Conservation (phyloP, 352 stramenopile species). For the Pilasporangium apinafurcum region DNA sequence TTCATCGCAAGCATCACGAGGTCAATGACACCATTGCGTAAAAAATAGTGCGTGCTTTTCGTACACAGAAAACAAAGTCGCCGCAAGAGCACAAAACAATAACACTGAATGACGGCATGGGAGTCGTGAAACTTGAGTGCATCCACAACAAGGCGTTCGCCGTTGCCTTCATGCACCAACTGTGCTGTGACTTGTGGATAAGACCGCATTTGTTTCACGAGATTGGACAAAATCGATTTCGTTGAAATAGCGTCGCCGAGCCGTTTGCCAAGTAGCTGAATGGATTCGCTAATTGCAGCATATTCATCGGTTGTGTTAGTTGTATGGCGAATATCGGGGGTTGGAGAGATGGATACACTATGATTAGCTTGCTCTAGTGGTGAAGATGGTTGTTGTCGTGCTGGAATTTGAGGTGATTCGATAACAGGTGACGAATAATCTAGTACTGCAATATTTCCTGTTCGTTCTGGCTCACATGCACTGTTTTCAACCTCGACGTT, state of each 20-base stretch:
- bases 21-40: slow-evolving; percentile 45
- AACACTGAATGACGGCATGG: slow-evolving; percentile 79
- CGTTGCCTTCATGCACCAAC: slow-evolving; percentile 33
- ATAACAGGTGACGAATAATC: too few relatives aligned
- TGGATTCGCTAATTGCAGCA: slow-evolving; percentile 26
- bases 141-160: slow-evolving; percentile 45
- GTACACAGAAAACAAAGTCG: slow-evolving; percentile 68
- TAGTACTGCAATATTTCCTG: too few relatives aligned
- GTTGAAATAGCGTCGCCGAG: slow-evolving; percentile 31
- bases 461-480: too few relatives aligned
- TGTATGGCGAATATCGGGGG: too few relatives aligned
- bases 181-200: slow-evolving; percentile 60
- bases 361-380: neutral
- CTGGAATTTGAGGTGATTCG: neutral
- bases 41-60: slow-evolving; percentile 49
- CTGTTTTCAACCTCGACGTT: too few relatives aligned
- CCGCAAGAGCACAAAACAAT: slow-evolving; percentile 66
- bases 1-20: slow-evolving; percentile 51
- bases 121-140: slow-evolving; percentile 48
- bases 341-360: slow-evolving; percentile 1
- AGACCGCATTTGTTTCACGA: slow-evolving; percentile 78
- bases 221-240: slow-evolving; percentile 56
- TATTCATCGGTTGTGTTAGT: slow-evolving; percentile 37
- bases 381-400: neutral
- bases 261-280: slow-evolving; percentile 38